These are phyloP conservation scores for Vaucheria bursata DNA, from an alignment of 352 stramenopile genomes.

Conservation along the genomic window DNA sequence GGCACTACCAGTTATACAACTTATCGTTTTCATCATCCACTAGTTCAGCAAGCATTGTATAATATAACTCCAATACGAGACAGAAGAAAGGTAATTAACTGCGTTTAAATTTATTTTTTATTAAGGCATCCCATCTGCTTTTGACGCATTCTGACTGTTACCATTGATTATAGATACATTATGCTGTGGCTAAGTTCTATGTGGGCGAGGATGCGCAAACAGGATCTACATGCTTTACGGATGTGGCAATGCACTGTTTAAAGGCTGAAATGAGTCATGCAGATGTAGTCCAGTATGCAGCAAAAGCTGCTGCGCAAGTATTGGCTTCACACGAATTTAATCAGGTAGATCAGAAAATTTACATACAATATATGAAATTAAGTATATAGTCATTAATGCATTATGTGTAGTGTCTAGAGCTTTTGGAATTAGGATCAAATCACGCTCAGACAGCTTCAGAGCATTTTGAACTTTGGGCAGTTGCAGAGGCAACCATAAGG, in stretches of 20 bases:
- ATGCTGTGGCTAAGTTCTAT: neutral
- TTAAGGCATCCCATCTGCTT: neutral
- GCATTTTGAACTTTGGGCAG: neutral
- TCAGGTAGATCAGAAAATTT: neutral
- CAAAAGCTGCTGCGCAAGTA: neutral
- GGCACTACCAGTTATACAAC: neutral
- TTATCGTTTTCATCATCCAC: neutral
- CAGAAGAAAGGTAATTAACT: neutral
- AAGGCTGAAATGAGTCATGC: neutral
- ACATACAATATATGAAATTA: neutral
- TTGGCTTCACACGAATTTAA: neutral
- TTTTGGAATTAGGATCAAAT: neutral
- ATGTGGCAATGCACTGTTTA: neutral
- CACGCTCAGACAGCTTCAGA: neutral
- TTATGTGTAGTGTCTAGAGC: neutral
- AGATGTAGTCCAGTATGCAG: neutral
- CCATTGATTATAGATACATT: neutral
- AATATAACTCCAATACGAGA: neutral
- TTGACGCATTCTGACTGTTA: neutral
- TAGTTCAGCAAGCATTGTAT: neutral
- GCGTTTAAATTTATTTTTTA: neutral
- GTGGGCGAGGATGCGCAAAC: neutral
- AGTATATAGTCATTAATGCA: neutral
- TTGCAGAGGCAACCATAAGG: neutral
- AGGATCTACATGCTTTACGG: neutral